Conservation (phyloP, 495 filamentous ascomycete genomes). For the Pyrenula aspistea region DNA sequence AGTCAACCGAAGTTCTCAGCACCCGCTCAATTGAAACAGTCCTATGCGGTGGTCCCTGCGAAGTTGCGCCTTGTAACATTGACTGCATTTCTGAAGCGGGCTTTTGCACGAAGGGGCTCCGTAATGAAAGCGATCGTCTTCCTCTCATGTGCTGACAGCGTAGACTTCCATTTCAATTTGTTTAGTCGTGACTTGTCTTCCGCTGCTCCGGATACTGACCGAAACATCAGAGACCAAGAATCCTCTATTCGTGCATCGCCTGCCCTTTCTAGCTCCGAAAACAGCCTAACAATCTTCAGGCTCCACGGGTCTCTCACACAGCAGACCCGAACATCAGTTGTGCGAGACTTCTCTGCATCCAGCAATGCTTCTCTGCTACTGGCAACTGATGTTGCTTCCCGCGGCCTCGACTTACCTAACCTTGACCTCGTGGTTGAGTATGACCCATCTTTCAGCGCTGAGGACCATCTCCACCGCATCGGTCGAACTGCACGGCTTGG, state of each 20-base stretch:
- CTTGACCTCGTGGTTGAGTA: constrained; percentile 91
- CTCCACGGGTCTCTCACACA: constrained; percentile 93
- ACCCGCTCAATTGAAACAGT: constrained; percentile 84
- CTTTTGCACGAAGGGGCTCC: constrained; percentile 75
- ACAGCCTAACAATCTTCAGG: constrained; percentile 60
- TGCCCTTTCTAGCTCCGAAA: constrained; percentile 34
- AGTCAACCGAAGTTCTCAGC: constrained; percentile 50
- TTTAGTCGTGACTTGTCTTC: constrained; percentile 41
- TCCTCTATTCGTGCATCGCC: constrained; percentile 16
- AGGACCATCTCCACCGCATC: constrained; percentile 88
- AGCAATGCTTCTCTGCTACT: constrained; percentile 62
- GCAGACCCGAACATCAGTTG: constrained; percentile 69
- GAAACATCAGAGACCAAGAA: constrained; percentile 3
- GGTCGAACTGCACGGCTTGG: constrained; percentile 91
- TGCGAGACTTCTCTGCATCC: constrained; percentile 59
- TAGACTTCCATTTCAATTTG: constrained; percentile 92
- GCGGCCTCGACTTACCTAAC: constrained; percentile 86
- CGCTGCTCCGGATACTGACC: constrained; percentile 10
- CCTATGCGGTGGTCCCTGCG: constrained; percentile 72
- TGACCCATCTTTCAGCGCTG: constrained; percentile 79
- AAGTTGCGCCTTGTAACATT: constrained; percentile 85
- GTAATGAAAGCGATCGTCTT: constrained; percentile 95
- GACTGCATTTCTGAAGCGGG: constrained; percentile 66
- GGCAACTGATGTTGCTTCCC: constrained; percentile 89
- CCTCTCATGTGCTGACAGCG: constrained; percentile 90